phyloP scores from a whole-genome alignment of 176 grass and related monocot genomes.

The Oryza nivara region DNA sequence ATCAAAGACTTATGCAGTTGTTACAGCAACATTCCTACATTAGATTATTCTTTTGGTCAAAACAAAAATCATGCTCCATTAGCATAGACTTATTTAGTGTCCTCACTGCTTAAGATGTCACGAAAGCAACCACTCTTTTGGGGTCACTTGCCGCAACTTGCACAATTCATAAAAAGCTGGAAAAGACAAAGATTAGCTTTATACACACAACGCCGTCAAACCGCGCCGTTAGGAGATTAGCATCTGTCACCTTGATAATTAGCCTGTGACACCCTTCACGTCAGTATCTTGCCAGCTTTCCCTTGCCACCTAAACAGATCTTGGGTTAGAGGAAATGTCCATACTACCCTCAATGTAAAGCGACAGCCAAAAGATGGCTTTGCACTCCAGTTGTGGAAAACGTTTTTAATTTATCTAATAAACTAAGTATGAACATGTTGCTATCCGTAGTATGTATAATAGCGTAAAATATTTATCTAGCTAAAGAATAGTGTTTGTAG shows the following conservation, averaged over 20 bases:
- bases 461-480: not conserved
- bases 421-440: not conserved
- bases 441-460: not conserved
- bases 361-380: not conserved
- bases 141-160: constrained; percentile 7
- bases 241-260: constrained; percentile 17
- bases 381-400: not conserved
- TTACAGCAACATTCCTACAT: not conserved
- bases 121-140: constrained; percentile 26
- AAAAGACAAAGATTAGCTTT: constrained; percentile 61
- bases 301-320: constrained; percentile 23
- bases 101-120: not conserved
- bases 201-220: constrained; percentile 15
- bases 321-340: not conserved
- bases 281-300: not conserved
- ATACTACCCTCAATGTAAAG: constrained; percentile 5
- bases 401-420: not conserved
- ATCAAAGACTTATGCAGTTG: not conserved
- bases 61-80: constrained; percentile 23
- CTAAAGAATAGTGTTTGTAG: not conserved
- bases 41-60: not conserved
- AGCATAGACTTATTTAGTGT: not conserved
- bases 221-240: constrained; percentile 40
- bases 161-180: constrained; percentile 21
- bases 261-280: constrained; percentile 31